Percentiles rank a stretch among this genome's conserved stretches.
phyloP scores from a whole-genome alignment of 2,329 filamentous ascomycete genomes.

The Endothia cerciana region DNA sequence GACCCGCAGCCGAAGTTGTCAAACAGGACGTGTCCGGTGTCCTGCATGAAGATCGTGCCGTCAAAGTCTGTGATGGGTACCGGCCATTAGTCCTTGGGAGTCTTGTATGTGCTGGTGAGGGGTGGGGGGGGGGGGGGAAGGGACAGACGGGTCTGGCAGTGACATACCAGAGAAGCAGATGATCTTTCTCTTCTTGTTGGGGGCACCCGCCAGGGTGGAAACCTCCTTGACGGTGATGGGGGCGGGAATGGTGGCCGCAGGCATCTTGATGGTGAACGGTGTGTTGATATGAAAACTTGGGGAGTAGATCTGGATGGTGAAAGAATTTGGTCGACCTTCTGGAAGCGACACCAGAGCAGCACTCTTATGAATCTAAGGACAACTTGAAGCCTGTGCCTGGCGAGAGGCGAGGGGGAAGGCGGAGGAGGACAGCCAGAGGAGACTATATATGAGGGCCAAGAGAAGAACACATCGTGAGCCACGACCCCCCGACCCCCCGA shows the following conservation, averaged over 20 bases:
- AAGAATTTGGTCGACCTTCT: background rate
- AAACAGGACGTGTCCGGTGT: slow-evolving; percentile 71
- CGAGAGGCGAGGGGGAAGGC: background rate
- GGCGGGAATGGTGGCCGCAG: slow-evolving; percentile 42
- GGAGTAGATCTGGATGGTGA: no score
- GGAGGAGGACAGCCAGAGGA: background rate
- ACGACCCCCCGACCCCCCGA: background rate
- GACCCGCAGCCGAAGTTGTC: slow-evolving; percentile 67
- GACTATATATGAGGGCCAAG: slow-evolving; percentile 13
- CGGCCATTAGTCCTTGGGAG: background rate
- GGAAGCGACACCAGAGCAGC: background rate
- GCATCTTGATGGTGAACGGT: slow-evolving; percentile 40
- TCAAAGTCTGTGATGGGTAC: slow-evolving; percentile 60
- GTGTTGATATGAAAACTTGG: background rate
- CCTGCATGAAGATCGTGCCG: slow-evolving; percentile 74
- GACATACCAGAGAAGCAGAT: slow-evolving; percentile 60
- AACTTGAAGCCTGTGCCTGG: background rate
- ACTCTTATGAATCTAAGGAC: background rate
- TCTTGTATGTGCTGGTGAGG: no score
- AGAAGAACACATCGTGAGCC: slow-evolving; percentile 15
- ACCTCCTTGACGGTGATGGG: slow-evolving; percentile 37
- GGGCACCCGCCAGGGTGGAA: slow-evolving; percentile 34
- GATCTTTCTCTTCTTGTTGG: slow-evolving; percentile 57
- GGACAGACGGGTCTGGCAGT: background rate
- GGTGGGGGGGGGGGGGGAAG: background rate